Conservation (phyloP, 495 filamentous ascomycete genomes). For the Pseudevernia furfuracea region DNA sequence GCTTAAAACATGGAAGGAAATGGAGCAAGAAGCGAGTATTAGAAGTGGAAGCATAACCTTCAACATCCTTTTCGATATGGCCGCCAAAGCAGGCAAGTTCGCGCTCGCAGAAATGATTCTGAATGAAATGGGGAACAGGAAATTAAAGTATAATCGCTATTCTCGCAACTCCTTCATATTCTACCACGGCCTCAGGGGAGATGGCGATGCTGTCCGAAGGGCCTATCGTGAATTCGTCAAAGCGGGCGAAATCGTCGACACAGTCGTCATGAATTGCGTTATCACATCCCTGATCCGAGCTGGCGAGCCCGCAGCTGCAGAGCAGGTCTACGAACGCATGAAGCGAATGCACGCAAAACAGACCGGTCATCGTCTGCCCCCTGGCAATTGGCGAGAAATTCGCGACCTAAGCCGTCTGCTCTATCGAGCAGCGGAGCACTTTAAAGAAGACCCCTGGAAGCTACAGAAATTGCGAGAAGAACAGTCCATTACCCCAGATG, state of each 20-base stretch:
- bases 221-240: constrained; percentile 71
- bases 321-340: constrained; percentile 77
- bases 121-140: constrained; percentile 66
- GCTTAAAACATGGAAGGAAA: constrained; percentile 77
- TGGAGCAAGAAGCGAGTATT: constrained; percentile 68
- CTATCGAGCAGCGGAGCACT: constrained; percentile 42
- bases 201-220: constrained; percentile 59
- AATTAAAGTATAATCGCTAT: constrained; percentile 58
- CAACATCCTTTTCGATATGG: constrained; percentile 84
- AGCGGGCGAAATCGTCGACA: constrained; percentile 81
- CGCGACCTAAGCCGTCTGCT: constrained; percentile 36
- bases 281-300: constrained; percentile 67
- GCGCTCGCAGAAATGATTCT: constrained; percentile 74
- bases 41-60: constrained; percentile 65
- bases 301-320: constrained; percentile 63
- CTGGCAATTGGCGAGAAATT: constrained; percentile 56
- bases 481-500: constrained; percentile 52
- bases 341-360: constrained; percentile 46
- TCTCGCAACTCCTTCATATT: constrained; percentile 76
- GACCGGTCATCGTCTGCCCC: constrained; percentile 25
- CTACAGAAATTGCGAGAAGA: constrained; percentile 43
- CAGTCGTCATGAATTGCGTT: constrained; percentile 75
- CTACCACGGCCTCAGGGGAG: constrained; percentile 62
- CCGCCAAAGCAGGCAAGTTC: constrained; percentile 76
- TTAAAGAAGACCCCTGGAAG: constrained; percentile 43